Base-by-base conservation (phyloP, 2,329 filamentous ascomycete species). In the Trichoderma sp. region DNA sequence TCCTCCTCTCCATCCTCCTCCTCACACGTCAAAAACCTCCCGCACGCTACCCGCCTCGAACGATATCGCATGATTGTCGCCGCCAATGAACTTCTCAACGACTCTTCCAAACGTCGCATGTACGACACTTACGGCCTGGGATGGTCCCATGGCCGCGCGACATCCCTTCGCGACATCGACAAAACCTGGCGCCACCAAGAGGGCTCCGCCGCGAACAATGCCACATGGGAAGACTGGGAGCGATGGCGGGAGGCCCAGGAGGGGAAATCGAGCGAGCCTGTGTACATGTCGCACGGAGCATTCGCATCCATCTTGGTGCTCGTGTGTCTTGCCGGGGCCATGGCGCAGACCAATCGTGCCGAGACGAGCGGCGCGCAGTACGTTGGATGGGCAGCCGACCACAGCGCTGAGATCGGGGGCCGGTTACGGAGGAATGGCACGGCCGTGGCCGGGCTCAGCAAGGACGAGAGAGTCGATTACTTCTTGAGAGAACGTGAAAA, bases 221-320 rank as follows among this genome's bases (percentile, higher is more conserved):
- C 93, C 1, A 98, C 95, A 0, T 99, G 95, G 95, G 95, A 99
- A 77, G 95, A 99, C 77, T 97, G 94, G 94, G 92, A 97, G 80
- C 85, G 84, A 53, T 97, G 91, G 89, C 86, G 92, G 73, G 83
- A 87, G 37, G 78, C 83, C 77, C 76, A 82, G 75, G 78, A 83
- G 58, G 81, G 83, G 72, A 75, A 77, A 70, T 81, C 79, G 71
- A 86, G 87, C 72, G 80, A 84, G 70, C 85, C 86, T 0, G 73
- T 89, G 63, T 91, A 89, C 78, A 89, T 94, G 80, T 92, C 90
- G 68, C 97, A 97, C 75, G 87, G 89, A 50, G 85, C 89, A 13
- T 98, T 98, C 75, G 86, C 87, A 6, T 71, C 75, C 13, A 78
- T 97, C n/a, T 81, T 98, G 3, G 80, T 92, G 34, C 79, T 89